A percentile compares a stretch with the other conserved stretches of the same genome.
These are phyloP conservation scores for Fusarium xylarioides DNA, from an alignment of 2,329 filamentous ascomycete species.

Conservation along the genomic window DNA sequence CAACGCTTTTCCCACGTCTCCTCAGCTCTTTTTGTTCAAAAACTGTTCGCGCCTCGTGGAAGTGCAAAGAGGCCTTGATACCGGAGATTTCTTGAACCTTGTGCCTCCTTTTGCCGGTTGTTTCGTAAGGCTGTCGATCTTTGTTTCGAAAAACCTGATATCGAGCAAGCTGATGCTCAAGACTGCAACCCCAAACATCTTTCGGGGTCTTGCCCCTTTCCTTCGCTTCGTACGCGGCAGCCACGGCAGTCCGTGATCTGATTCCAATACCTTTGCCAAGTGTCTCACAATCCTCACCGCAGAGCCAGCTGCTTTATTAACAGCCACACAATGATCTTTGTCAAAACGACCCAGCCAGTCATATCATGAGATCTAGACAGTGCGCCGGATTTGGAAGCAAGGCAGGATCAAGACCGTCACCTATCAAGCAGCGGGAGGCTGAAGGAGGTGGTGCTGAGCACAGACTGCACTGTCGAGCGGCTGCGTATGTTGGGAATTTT, in stretches of 20 bases:
- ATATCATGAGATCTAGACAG: conserved; percentile 20
- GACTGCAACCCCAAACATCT: conserved; percentile 8
- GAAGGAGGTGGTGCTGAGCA: conserved; percentile 23
- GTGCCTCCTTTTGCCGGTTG: not conserved
- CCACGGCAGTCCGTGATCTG: not conserved
- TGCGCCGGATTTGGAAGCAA: conserved; percentile 26
- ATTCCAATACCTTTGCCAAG: conserved; percentile 10
- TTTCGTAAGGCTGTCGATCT: conserved; percentile 3
- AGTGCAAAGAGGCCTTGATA: not conserved
- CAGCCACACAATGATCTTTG: conserved; percentile 27
- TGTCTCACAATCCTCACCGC: conserved; percentile 29
- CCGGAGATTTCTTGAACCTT: not conserved
- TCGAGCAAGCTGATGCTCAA: conserved; percentile 3
- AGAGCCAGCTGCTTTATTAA: conserved; percentile 10
- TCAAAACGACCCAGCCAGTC: conserved; percentile 16
- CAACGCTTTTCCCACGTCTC: not conserved
- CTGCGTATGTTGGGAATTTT: conserved; percentile 18
- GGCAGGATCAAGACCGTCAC: conserved; percentile 6
- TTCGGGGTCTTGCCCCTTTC: conserved; percentile 10
- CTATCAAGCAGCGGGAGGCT: conserved; percentile 23
- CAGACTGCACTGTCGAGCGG: conserved; percentile 19
- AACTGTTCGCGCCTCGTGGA: not conserved
- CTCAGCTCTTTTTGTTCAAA: not conserved
- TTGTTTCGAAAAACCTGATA: conserved; percentile 16
- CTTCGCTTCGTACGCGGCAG: not conserved